These are phyloP conservation scores for Pythium aphanidermatum DNA, from an alignment of 352 stramenopile genomes.

Conservation along the genomic window DNA sequence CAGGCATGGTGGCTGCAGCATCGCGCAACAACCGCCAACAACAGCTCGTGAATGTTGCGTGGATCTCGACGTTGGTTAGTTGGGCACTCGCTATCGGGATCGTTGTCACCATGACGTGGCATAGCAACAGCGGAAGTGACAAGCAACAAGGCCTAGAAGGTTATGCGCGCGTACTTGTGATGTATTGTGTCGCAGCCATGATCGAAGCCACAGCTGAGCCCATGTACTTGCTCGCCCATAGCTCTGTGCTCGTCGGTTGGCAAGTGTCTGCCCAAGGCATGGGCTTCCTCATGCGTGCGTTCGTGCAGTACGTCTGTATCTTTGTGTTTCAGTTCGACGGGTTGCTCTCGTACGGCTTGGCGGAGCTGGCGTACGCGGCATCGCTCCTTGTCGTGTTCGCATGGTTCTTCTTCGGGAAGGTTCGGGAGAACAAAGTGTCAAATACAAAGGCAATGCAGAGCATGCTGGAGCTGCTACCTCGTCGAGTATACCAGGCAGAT, in stretches of 20 bases:
- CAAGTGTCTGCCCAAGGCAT: conserved; percentile 71
- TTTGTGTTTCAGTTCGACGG: conserved; percentile 47
- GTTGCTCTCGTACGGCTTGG: conserved; percentile 68
- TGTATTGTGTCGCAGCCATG: conserved; percentile 76
- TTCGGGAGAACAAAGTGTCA: conserved; percentile 16
- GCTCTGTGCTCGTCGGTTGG: conserved; percentile 75
- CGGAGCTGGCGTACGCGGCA: conserved; percentile 66
- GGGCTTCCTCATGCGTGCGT: conserved; percentile 62
- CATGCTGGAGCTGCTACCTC: conserved; percentile 50
- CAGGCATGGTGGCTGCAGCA: not conserved
- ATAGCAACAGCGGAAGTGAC: not conserved
- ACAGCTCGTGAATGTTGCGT: conserved; percentile 68
- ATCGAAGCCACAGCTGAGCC: conserved; percentile 75
- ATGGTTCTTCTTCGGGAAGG: conserved; percentile 44
- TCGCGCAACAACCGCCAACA: conserved; percentile 29
- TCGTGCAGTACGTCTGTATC: conserved; percentile 66
- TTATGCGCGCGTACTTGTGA: conserved; percentile 51
- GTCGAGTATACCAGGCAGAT: not conserved
- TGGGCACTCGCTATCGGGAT: conserved; percentile 40
- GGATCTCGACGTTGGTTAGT: conserved; percentile 63
- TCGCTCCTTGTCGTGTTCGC: conserved; percentile 57
- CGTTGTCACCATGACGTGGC: conserved; percentile 16
- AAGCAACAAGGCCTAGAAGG: conserved; percentile 20
- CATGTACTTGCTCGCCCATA: conserved; percentile 77
- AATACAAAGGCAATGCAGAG: conserved; percentile 36